Evolutionary conservation across 768 basidiomycete species (phyloP).

Genomic region (Coprinopsis sp.): DNA sequence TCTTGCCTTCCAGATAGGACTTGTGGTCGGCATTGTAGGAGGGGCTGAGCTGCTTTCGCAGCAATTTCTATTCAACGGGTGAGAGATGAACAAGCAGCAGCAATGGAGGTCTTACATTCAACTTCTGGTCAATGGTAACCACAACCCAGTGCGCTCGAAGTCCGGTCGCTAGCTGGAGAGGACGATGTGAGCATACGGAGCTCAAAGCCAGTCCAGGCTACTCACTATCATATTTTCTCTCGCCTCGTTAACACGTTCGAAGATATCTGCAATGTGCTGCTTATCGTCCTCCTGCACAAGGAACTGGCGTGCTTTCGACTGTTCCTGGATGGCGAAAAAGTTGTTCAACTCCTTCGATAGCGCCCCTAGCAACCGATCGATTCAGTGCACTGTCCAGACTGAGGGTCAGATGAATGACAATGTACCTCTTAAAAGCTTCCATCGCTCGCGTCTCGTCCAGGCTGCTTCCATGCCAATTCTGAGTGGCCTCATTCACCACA

Average conservation of each 20-base stretch:
- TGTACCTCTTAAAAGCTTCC: conserved; percentile 13
- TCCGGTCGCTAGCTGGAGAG: conserved; percentile 12
- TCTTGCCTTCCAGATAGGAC: conserved; percentile 8
- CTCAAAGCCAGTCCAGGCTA: background rate
- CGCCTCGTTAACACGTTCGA: conserved; percentile 13
- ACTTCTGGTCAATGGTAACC: conserved; percentile 4
- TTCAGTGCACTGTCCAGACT: background rate
- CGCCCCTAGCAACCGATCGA: conserved; percentile 7
- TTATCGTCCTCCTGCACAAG: conserved; percentile 14
- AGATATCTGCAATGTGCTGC: conserved; percentile 12
- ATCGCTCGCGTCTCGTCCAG: too few relatives aligned
- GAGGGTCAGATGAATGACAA: background rate
- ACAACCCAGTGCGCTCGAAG: conserved; percentile 10
- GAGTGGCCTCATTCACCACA: too few relatives aligned
- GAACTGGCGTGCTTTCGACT: too few relatives aligned
- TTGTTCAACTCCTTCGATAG: conserved; percentile 6
- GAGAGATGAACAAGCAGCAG: background rate
- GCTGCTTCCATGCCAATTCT: too few relatives aligned
- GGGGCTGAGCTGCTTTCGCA: conserved; percentile 9
- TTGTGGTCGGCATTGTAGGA: conserved; percentile 14
- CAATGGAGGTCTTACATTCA: background rate
- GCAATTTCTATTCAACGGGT: conserved; percentile 4
- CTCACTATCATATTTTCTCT: conserved; percentile 13
- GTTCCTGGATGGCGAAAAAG: conserved; percentile 6
- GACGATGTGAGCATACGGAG: background rate